Conservation (phyloP, 345 rosid genomes). For the Camelina neglecta region DNA sequence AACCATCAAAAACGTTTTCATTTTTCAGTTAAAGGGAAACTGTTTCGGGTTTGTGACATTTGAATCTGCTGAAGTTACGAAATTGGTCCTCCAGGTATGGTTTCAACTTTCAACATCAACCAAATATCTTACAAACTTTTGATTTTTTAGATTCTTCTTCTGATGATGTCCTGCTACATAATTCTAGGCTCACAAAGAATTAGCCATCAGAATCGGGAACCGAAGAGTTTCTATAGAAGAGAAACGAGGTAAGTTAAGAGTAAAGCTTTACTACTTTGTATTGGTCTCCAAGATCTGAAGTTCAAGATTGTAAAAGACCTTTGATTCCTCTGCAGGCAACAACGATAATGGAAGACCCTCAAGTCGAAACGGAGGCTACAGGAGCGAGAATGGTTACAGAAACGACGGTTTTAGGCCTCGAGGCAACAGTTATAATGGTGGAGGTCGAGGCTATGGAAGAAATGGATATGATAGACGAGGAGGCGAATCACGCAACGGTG, state of each 20-base stretch:
- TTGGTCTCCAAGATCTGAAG: constrained; percentile 13
- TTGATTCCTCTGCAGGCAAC: constrained; percentile 48
- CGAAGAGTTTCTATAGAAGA: constrained; percentile 74
- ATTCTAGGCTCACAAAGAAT: constrained; percentile 51
- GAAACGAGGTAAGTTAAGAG: constrained; percentile 62
- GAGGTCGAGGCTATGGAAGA: constrained; percentile 52
- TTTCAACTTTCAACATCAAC: background rate
- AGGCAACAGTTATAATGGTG: constrained; percentile 51
- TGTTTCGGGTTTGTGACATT: constrained; percentile 89
- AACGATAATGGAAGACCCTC: constrained; percentile 50
- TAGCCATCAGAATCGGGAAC: constrained; percentile 60
- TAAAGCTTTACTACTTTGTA: background rate
- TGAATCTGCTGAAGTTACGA: constrained; percentile 67
- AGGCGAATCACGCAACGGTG: constrained; percentile 40
- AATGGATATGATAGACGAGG: constrained; percentile 53
- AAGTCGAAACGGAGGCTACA: constrained; percentile 55
- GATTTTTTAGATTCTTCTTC: background rate
- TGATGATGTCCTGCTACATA: constrained; percentile 10
- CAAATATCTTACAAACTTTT: background rate
- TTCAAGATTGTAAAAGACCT: background rate
- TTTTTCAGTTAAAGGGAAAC: constrained; percentile 51
- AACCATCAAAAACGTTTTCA: background rate
- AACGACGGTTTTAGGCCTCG: constrained; percentile 57
- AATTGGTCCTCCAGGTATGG: constrained; percentile 65
- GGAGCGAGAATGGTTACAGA: constrained; percentile 60